Conservation (phyloP, 1,284 basidiomycete species). For the Fistulina hepatica region DNA sequence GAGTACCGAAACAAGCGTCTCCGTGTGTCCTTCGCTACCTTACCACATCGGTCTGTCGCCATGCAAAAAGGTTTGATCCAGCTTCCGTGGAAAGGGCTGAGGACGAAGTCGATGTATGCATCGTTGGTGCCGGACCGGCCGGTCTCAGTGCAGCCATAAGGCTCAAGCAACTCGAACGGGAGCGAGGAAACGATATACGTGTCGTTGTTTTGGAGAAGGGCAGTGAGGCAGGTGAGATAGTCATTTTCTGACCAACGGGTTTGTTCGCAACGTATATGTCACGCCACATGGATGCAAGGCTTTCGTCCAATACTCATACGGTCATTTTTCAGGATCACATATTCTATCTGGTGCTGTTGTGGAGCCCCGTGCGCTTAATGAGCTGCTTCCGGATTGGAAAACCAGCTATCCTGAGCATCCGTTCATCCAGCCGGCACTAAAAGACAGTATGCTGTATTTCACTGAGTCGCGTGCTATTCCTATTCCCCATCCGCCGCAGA, state of each 20-base stretch:
- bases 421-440: constrained; percentile 72
- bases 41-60: too few relatives aligned
- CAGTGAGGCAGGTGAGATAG: constrained; percentile 73
- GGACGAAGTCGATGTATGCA: constrained; percentile 93
- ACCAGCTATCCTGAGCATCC: constrained; percentile 42
- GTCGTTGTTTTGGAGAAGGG: constrained; percentile 97
- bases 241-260: neutral
- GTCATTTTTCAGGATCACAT: constrained; percentile 62
- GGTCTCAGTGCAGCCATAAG: constrained; percentile 95
- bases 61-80: constrained; percentile 21
- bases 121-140: constrained; percentile 93
- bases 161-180: constrained; percentile 85
- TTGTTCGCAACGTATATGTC: too few relatives aligned
- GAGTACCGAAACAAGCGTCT: too few relatives aligned
- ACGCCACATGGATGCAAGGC: too few relatives aligned
- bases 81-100: constrained; percentile 57
- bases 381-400: constrained; percentile 86
- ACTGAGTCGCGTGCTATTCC: constrained; percentile 67
- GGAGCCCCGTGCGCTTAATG: constrained; percentile 85
- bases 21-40: too few relatives aligned
- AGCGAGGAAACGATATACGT: constrained; percentile 71
- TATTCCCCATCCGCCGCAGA: constrained; percentile 95
- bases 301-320: neutral
- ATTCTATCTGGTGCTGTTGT: constrained; percentile 95
- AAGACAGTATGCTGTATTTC: constrained; percentile 83